Evolutionary conservation across 139 green algal genomes (phyloP).

Genomic region (Ettlia oleoabundans): DNA sequence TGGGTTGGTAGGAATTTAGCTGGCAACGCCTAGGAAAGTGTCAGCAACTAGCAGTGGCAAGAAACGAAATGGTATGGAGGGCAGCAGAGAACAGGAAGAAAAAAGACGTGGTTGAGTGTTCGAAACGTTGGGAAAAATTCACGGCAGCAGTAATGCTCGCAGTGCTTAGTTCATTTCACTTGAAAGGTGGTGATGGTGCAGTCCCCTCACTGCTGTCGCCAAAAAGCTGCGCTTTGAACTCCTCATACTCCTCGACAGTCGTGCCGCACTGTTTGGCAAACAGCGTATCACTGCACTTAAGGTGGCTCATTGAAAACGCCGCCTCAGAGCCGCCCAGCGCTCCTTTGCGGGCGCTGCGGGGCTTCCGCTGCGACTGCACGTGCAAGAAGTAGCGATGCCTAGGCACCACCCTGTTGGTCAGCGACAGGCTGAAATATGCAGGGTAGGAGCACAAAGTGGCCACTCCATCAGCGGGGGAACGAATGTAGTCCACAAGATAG

Average conservation of each 20-base stretch:
- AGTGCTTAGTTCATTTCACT: neutral
- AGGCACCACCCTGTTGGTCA: conserved; percentile 59
- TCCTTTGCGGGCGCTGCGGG: conserved; percentile 1
- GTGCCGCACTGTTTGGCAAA: conserved; percentile 49
- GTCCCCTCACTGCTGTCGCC: neutral
- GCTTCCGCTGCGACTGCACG: neutral
- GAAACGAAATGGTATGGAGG: too few relatives aligned
- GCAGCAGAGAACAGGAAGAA: too few relatives aligned
- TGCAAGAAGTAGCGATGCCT: conserved; percentile 58
- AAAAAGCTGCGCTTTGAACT: conserved; percentile 41
- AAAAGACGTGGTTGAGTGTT: too few relatives aligned
- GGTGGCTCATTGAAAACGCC: conserved; percentile 53
- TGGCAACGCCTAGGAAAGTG: too few relatives aligned
- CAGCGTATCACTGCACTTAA: conserved; percentile 55
- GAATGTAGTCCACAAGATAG: conserved; percentile 67
- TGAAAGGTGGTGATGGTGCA: neutral
- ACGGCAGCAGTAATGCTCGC: too few relatives aligned
- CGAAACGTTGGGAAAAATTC: too few relatives aligned
- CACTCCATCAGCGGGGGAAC: conserved; percentile 36
- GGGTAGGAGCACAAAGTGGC: conserved; percentile 64
- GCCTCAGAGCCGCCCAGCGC: neutral
- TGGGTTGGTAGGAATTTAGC: too few relatives aligned
- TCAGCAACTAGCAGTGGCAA: too few relatives aligned
- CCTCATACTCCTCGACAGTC: conserved; percentile 50
- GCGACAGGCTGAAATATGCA: conserved; percentile 75